phyloP scores from a whole-genome alignment of 2,329 filamentous ascomycete genomes.

The Verticillium nonalfalfae region DNA sequence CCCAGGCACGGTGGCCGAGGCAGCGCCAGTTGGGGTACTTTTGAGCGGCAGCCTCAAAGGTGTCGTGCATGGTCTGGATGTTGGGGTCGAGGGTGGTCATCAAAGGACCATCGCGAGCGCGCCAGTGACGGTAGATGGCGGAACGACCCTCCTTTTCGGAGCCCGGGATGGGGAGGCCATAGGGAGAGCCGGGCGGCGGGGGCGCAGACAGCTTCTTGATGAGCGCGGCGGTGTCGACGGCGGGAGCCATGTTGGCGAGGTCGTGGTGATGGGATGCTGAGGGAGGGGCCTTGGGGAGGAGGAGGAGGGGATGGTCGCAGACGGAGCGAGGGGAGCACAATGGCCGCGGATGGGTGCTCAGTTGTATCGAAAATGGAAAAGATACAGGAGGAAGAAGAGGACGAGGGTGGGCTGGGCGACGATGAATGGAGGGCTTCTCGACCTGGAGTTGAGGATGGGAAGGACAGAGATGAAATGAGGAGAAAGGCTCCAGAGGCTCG shows the following conservation, averaged over 20 bases:
- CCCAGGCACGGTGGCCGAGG: conserved; percentile 76
- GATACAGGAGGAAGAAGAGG: background rate
- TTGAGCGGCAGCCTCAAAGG: conserved; percentile 65
- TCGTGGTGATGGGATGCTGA: background rate
- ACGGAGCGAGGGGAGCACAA: no score
- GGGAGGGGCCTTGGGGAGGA: background rate
- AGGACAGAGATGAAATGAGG: background rate
- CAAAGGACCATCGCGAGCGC: conserved; percentile 63
- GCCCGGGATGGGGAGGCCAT: conserved; percentile 71
- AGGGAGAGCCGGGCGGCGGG: conserved; percentile 70
- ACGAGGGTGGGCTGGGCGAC: background rate
- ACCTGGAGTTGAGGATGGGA: no score
- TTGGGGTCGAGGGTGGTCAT: conserved; percentile 67
- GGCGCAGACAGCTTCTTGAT: conserved; percentile 48
- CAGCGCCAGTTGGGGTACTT: conserved; percentile 62
- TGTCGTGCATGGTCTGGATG: conserved; percentile 68
- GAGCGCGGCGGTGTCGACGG: conserved; percentile 27
- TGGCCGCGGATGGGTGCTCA: no score
- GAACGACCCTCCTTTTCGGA: conserved; percentile 67
- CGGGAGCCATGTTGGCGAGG: conserved; percentile 20
- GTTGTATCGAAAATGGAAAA: background rate
- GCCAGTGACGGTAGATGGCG: conserved; percentile 78
- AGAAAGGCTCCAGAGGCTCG: background rate
- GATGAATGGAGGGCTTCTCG: background rate
- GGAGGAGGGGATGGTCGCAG: background rate